phyloP scores from a whole-genome alignment of 1,284 basidiomycete species.

The Ganoderma lingzhi region DNA sequence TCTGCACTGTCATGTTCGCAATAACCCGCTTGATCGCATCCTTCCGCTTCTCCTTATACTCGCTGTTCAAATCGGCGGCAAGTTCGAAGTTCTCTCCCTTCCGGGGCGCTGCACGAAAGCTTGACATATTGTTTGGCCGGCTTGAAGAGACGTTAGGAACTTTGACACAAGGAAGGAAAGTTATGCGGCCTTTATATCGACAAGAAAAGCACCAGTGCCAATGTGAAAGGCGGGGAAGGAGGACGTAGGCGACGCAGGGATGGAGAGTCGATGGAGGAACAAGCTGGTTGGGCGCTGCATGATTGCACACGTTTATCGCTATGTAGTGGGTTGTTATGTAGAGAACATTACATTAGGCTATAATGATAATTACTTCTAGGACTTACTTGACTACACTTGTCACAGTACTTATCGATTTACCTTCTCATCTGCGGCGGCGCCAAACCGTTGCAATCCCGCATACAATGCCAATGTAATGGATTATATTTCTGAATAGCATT shows the following conservation, averaged over 20 bases:
- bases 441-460: too few species aligned
- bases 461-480: too few species aligned
- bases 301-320: not conserved
- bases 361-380: not conserved
- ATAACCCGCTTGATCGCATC: conserved; percentile 99
- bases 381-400: not conserved
- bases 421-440: too few species aligned
- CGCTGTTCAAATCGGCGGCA: conserved; percentile 93
- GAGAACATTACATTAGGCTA: too few species aligned
- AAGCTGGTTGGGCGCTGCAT: not conserved
- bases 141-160: not conserved
- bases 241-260: not conserved
- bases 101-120: conserved; percentile 66
- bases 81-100: conserved; percentile 96
- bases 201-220: not conserved
- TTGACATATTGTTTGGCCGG: conserved; percentile 39
- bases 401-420: not conserved
- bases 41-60: conserved; percentile 94
- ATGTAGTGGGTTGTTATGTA: too few species aligned
- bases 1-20: conserved; percentile 96
- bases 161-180: not conserved
- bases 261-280: not conserved
- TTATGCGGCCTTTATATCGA: not conserved
- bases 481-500: too few species aligned
- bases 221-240: too few species aligned